Conservation (phyloP, 2,329 filamentous ascomycete species). For the Claviceps lovelessii region DNA sequence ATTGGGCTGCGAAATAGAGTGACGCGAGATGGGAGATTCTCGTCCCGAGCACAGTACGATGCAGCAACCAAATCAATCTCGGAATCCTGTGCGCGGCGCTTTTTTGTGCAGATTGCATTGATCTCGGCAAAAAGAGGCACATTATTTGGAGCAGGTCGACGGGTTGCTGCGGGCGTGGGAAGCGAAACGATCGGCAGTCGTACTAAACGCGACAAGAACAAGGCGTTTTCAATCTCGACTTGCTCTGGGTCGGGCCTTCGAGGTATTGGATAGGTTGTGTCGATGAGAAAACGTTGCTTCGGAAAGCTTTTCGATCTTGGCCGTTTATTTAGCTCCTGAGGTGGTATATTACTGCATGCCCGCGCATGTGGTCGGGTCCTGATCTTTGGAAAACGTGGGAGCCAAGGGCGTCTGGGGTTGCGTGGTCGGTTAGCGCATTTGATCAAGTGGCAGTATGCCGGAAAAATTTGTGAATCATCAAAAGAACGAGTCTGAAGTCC, state of each 20-base stretch:
- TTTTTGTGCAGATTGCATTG: slow-evolving; percentile 17
- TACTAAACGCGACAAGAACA: neutral
- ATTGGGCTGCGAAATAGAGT: slow-evolving; percentile 1
- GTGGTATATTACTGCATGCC: neutral
- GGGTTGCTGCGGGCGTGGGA: neutral
- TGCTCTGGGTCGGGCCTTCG: neutral
- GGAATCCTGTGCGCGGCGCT: slow-evolving; percentile 16
- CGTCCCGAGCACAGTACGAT: slow-evolving; percentile 5
- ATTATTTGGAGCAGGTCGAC: neutral
- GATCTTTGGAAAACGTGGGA: slow-evolving; percentile 2
- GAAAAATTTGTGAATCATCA: neutral
- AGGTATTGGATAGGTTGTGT: slow-evolving; percentile 3
- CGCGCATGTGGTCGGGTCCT: neutral
- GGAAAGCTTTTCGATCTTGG: neutral
- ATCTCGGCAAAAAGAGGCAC: slow-evolving; percentile 7
- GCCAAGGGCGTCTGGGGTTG: slow-evolving; percentile 3
- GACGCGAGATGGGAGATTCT: slow-evolving; percentile 1
- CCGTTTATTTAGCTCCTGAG: neutral
- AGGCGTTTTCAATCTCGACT: neutral
- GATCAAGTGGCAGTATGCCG: neutral
- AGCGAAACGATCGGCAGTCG: neutral
- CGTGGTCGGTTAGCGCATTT: slow-evolving; percentile 3
- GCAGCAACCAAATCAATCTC: slow-evolving; percentile 19
- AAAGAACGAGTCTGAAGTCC: neutral
- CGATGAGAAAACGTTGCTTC: slow-evolving; percentile 1